Evolutionary conservation across 1,139 yeast genomes (phyloP), one percentile per base, ranked within the genome.

Genomic region (Debaryomyces singareniensis): DNA sequence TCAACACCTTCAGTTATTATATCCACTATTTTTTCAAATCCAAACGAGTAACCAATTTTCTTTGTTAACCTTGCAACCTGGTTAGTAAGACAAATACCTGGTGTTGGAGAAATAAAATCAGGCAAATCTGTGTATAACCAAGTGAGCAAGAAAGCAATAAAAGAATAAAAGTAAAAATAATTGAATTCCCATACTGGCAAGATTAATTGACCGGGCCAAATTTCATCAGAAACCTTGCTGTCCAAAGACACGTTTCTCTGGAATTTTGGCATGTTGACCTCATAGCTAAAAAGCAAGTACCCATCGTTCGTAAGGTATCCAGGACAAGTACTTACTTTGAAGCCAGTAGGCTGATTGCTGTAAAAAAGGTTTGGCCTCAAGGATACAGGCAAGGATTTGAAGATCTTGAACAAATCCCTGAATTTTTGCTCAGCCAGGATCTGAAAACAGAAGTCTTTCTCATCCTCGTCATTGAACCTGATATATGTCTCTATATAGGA

Each of bases 81-180:
- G 47, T 78, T 78, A n/a, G 94, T 81, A 35, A 86, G 64, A 41
- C 91, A 81, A 35, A 78, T 69, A 16, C 96, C 96, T 0, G 97
- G 97, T 3, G 97, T 89, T 29, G 96, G 96, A 25, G 89, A 75
- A 34, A 86, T 65, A 44, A 68, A 72, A 49, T 86, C 95, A 1
- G 98, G 98, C 51, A 91, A 68, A 58, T 91, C 97, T 3, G 95
- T 78, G 55, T 89, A 91, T 38, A 91, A 70, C 97, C 98, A 91
- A 13, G 59, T 59, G 10, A 70, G 32, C 46, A 87, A 61, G 5
- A 68, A 37, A 0, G 70, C 32, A 12, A 71, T 37, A 29, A 78
- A 64, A 2, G 67, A 40, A 36, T 69, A 58, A 40, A 68, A 68
- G 15, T 72, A 67, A 31, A 67, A 60, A 27, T 60, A 53, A 49